Base-by-base conservation (phyloP, 768 basidiomycete species). In the Psilocybe cubensis region DNA sequence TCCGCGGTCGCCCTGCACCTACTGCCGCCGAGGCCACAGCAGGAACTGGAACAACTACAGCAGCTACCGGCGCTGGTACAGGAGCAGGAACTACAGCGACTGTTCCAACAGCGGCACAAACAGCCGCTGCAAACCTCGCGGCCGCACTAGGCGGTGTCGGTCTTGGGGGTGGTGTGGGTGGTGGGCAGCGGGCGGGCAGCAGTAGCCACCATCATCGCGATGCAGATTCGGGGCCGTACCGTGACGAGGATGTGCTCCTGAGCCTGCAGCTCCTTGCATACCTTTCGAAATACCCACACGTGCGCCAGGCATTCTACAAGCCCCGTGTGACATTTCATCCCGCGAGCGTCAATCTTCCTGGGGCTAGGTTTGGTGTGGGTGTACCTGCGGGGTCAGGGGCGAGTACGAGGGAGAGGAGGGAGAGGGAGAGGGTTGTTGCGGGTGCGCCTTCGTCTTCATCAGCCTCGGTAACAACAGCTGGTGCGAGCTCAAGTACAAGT, bases 201-300 rank as follows among this genome's bases (percentile, higher is more conserved):
- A 20, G 43, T 20, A 41, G 14, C 43, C 42, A 54, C 21, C 53
- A 45, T 24, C 56, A 72, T 56, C 67, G 65, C 44, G 62, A 65
- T 54, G 38, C 62, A 6, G 73, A 72, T 20, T 69, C 74, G 0
- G 89, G 90, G 0, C 91, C 90, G 0, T 97, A 96, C 73, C 84
- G 93, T 24, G 95, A 98, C 68, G 96, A 99, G 66, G 96, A 97
- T 60, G 93, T 98, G 0, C 77, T 98, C 1, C 83, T 96, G 8
- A 86, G 89, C 18, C 75, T 99, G 11, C 96, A 99, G 70, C 86
- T 98, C 2, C 82, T 99, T 1, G 97, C 97, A 3, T 98, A 99
- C 69, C 80, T 98, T 17, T 94, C 91, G 75, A 98, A 99, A 72
- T 98, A 99, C 69, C 95, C 97, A 0, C 96, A 98, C 70, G 96